phyloP scores from a whole-genome alignment of 306 rosid species.

The Glycyrrhiza uralensis region DNA sequence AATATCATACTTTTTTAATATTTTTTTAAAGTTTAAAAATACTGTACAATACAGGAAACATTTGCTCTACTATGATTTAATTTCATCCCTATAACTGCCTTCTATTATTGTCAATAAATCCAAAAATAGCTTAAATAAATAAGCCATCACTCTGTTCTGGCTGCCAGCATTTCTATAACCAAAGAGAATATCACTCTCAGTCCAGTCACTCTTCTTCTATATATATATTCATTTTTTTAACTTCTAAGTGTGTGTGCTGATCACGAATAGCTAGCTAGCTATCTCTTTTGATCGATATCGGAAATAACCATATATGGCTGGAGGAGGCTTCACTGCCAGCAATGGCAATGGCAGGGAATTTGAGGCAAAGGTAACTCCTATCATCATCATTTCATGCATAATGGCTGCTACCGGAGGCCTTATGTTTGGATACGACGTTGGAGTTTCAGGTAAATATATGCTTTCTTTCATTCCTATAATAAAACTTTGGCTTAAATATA shows the following conservation, averaged over 20 bases:
- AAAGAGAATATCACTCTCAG: not conserved
- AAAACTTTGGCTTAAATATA: too few relatives aligned
- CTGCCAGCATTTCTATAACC: not conserved
- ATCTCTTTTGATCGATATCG: not conserved
- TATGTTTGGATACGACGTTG: conserved; percentile 84
- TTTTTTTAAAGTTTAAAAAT: too few relatives aligned
- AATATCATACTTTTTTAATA: too few relatives aligned
- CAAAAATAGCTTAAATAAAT: not conserved
- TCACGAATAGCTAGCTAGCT: too few relatives aligned
- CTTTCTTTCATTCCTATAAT: not conserved
- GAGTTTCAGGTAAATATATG: conserved; percentile 56
- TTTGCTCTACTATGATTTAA: not conserved
- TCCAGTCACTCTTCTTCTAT: not conserved
- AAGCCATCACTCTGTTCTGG: not conserved
- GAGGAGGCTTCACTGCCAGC: conserved; percentile 43
- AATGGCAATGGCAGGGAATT: conserved; percentile 26
- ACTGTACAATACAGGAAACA: too few relatives aligned
- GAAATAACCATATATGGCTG: conserved; percentile 53
- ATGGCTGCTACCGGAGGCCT: conserved; percentile 96
- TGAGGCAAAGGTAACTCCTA: conserved; percentile 85
- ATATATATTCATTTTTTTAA: too few relatives aligned
- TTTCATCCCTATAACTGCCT: not conserved
- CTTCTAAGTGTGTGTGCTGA: too few relatives aligned
- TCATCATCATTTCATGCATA: conserved; percentile 72
- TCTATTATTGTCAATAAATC: not conserved